These are phyloP conservation scores for Nakazawaea pomicola DNA, from an alignment of 805 yeast genomes.

Conservation along the genomic window DNA sequence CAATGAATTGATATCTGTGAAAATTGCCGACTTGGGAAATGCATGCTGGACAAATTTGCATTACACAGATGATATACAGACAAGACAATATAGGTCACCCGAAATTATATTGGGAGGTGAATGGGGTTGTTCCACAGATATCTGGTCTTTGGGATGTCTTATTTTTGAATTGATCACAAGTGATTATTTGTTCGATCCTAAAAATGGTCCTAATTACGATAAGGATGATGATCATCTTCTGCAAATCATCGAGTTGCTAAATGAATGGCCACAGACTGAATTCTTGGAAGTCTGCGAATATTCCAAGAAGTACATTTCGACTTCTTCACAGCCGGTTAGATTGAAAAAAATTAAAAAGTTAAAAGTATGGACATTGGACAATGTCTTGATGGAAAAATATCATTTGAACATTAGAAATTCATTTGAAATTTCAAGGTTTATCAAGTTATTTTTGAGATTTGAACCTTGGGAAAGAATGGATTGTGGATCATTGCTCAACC, in stretches of 20 bases:
- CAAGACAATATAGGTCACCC: constrained; percentile 90
- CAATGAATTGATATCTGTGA: constrained; percentile 56
- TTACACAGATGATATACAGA: constrained; percentile 85
- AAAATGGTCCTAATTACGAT: constrained; percentile 64
- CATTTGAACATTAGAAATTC: constrained; percentile 36
- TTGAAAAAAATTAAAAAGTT: constrained; percentile 41
- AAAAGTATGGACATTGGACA: constrained; percentile 46
- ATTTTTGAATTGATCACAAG: constrained; percentile 90
- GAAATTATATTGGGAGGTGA: constrained; percentile 74
- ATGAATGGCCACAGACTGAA: constrained; percentile 51
- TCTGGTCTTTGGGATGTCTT: constrained; percentile 95
- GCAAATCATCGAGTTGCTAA: constrained; percentile 82
- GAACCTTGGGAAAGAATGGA: constrained; percentile 48
- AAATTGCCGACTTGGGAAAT: constrained; percentile 91
- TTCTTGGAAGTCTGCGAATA: constrained; percentile 35
- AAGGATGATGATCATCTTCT: constrained; percentile 97
- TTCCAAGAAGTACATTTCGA: constrained; percentile 36
- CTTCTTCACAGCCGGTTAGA: constrained; percentile 20
- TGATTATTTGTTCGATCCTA: constrained; percentile 91
- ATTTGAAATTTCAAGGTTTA: constrained; percentile 38
- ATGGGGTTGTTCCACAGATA: constrained; percentile 95
- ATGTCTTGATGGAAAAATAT: constrained; percentile 45
- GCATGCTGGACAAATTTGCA: constrained; percentile 81
- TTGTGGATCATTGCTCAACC: constrained; percentile 47
- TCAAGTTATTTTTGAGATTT: constrained; percentile 44